phyloP scores from a whole-genome alignment of 2,329 filamentous ascomycete genomes.

The Tolypocladium album region DNA sequence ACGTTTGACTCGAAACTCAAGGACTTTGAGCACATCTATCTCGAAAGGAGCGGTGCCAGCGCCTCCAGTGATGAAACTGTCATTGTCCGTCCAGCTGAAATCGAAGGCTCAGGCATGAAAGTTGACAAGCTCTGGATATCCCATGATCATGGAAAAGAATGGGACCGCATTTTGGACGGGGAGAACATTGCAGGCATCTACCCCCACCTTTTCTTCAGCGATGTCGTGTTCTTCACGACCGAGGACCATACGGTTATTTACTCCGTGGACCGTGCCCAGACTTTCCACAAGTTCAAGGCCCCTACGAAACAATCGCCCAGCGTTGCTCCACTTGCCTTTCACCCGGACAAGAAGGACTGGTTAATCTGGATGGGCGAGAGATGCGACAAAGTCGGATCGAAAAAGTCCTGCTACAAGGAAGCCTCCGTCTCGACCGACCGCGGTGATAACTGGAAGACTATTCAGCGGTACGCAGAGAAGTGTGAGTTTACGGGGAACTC shows the following conservation, averaged over 20 bases:
- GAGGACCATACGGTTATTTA: conserved; percentile 57
- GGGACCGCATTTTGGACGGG: conserved; percentile 59
- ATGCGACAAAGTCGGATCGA: conserved; percentile 44
- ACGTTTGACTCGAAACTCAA: conserved; percentile 50
- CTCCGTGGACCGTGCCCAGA: conserved; percentile 67
- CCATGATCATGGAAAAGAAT: conserved; percentile 79
- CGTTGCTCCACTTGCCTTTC: conserved; percentile 56
- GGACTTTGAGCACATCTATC: conserved; percentile 53
- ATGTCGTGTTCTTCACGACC: conserved; percentile 81
- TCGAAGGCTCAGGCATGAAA: conserved; percentile 14
- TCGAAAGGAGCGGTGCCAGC: conserved; percentile 63
- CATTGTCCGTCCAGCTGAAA: conserved; percentile 38
- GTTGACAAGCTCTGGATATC: conserved; percentile 59
- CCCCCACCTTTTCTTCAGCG: conserved; percentile 71
- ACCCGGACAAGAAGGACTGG: conserved; percentile 79
- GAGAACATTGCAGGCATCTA: conserved; percentile 61
- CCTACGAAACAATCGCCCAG: conserved; percentile 38
- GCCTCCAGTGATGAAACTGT: conserved; percentile 61
- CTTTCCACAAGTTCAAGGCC: conserved; percentile 63
- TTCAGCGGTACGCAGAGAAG: conserved; percentile 63
- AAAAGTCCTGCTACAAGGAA: conserved; percentile 54
- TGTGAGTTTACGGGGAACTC: conserved; percentile 76
- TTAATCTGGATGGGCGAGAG: conserved; percentile 78
- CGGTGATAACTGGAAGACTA: conserved; percentile 66
- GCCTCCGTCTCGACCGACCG: conserved; percentile 72